Evolutionary conservation across 2,329 filamentous ascomycete genomes (phyloP).

Genomic region (Neonectria coccinea): DNA sequence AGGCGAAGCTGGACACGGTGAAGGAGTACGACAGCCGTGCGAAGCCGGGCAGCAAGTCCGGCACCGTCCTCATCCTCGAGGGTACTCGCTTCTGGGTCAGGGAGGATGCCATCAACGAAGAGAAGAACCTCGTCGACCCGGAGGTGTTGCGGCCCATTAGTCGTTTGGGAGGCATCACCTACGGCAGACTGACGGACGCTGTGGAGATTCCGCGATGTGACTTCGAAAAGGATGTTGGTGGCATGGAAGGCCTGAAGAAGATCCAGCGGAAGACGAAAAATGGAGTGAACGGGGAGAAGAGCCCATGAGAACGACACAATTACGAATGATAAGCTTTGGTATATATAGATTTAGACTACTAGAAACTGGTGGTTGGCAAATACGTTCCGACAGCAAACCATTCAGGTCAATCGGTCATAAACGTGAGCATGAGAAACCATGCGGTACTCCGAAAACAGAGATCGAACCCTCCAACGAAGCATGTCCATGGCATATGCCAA

Average conservation of each 20-base stretch:
- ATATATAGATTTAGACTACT: slow-evolving; percentile 21
- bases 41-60: slow-evolving; percentile 78
- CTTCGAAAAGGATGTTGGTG: slow-evolving; percentile 64
- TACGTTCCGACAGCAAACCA: background rate
- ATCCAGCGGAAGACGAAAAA: slow-evolving; percentile 51
- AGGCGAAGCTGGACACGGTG: slow-evolving; percentile 80
- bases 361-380: background rate
- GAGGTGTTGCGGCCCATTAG: slow-evolving; percentile 80
- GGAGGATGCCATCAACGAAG: slow-evolving; percentile 87
- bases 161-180: slow-evolving; percentile 87
- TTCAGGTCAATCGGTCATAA: background rate
- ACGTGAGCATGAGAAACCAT: background rate
- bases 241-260: slow-evolving; percentile 67
- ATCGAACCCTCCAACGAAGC: background rate
- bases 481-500: background rate
- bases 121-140: slow-evolving; percentile 79
- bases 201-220: slow-evolving; percentile 77
- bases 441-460: background rate
- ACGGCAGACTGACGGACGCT: slow-evolving; percentile 76
- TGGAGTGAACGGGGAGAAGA: slow-evolving; percentile 15
- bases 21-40: slow-evolving; percentile 82
- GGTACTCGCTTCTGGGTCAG: slow-evolving; percentile 89
- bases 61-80: slow-evolving; percentile 81
- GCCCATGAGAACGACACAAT: background rate
- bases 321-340: background rate